Evolutionary conservation across 2,329 filamentous ascomycete species (phyloP).

Genomic region (Diaporthe batatas): DNA sequence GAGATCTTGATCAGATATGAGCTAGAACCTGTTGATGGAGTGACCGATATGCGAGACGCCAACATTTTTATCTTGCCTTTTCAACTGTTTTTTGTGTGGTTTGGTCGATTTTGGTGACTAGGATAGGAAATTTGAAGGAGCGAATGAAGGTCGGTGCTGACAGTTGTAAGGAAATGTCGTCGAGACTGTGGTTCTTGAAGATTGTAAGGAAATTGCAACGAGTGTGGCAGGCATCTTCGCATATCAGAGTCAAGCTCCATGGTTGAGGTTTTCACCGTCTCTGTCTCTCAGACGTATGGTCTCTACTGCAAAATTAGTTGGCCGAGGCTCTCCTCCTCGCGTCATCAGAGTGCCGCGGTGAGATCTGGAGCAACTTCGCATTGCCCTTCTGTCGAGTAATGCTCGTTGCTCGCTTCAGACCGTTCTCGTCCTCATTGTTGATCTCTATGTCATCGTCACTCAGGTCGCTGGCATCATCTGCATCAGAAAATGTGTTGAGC

Average conservation of each 20-base stretch:
- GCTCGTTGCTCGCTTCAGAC: slow-evolving; percentile 76
- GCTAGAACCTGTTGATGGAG: slow-evolving; percentile 16
- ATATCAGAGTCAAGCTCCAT: slow-evolving; percentile 37
- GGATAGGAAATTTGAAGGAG: slow-evolving; percentile 46
- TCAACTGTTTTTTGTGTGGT: slow-evolving; percentile 37
- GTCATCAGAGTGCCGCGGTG: slow-evolving; percentile 67
- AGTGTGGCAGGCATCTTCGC: slow-evolving; percentile 41
- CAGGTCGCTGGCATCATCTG: slow-evolving; percentile 47
- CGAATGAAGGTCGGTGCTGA: slow-evolving; percentile 49
- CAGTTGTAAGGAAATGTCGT: slow-evolving; percentile 42
- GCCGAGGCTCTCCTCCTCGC: slow-evolving; percentile 53
- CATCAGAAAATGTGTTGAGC: slow-evolving; percentile 58
- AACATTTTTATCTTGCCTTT: slow-evolving; percentile 36
- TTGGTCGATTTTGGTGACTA: slow-evolving; percentile 26
- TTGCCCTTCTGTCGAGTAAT: slow-evolving; percentile 80
- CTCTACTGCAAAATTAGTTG: slow-evolving; percentile 42
- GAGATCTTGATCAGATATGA: slow-evolving; percentile 17
- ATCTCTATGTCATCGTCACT: slow-evolving; percentile 45
- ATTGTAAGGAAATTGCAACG: slow-evolving; percentile 39
- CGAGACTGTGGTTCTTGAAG: slow-evolving; percentile 38
- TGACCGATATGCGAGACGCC: slow-evolving; percentile 38
- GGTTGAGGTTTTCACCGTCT: slow-evolving; percentile 3
- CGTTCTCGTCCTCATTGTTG: slow-evolving; percentile 52
- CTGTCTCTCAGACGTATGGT: slow-evolving; percentile 15
- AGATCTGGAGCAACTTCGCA: slow-evolving; percentile 79